phyloP scores from a whole-genome alignment of 2,329 filamentous ascomycete species.

The Penicillium olsonii region DNA sequence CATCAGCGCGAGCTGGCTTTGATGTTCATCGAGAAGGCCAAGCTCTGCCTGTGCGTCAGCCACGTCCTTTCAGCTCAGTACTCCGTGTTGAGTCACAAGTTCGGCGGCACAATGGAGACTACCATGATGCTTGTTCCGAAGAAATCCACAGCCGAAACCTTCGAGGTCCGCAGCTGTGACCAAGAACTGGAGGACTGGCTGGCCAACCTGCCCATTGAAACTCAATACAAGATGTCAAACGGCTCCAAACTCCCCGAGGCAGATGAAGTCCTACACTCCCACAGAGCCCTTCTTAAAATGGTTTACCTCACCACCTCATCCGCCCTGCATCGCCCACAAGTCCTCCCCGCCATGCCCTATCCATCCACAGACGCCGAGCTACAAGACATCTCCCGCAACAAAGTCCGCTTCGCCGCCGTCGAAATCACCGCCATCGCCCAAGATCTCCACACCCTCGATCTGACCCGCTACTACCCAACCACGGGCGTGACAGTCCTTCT shows the following conservation, averaged over 20 bases:
- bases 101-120: conserved; percentile 68
- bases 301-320: conserved; percentile 90
- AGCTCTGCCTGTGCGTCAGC: conserved; percentile 85
- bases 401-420: conserved; percentile 79
- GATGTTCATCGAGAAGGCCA: conserved; percentile 90
- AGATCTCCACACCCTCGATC: conserved; percentile 69
- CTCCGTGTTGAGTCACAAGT: conserved; percentile 83
- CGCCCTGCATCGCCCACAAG: conserved; percentile 86
- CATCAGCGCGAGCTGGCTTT: conserved; percentile 78
- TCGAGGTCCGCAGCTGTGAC: conserved; percentile 78
- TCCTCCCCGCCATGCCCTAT: conserved; percentile 71
- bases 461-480: conserved; percentile 81
- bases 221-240: conserved; percentile 68
- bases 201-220: conserved; percentile 68
- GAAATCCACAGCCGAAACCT: conserved; percentile 78
- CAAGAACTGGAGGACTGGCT: conserved; percentile 77
- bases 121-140: conserved; percentile 91
- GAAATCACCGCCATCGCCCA: conserved; percentile 84
- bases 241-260: conserved; percentile 54
- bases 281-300: conserved; percentile 88
- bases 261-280: conserved; percentile 60
- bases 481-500: conserved; percentile 89
- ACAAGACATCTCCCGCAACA: conserved; percentile 78
- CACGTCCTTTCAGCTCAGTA: conserved; percentile 89
- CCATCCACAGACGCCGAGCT: conserved; percentile 63